Base-by-base conservation (phyloP, 805 yeast genomes). In the Barnettozyma populi region DNA sequence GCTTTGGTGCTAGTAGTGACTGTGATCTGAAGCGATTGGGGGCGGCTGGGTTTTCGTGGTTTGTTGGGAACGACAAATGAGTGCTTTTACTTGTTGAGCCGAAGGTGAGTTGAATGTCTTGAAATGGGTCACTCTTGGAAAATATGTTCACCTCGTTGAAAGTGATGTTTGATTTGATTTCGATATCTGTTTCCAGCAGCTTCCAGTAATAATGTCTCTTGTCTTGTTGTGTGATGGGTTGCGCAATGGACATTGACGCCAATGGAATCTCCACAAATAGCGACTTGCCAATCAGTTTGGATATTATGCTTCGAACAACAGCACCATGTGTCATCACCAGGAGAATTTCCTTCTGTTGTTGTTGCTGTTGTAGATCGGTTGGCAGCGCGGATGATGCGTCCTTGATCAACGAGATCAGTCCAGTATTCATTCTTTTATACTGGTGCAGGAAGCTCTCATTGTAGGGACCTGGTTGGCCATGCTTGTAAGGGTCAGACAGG, bases 251-350 rank as follows among this genome's bases (percentile, higher is more conserved):
- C n/a, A 56, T 51, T 4, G 65, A 61, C n/a, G 60, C 60, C 35
- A 71, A 48, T 6, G 77, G 76, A 10, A 72, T 63, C 49, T 73
- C 76, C 45, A 59, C 64, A 55, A 64, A 70, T 13, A 72, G 49
- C 0, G 74, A 65, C 47, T 66, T 64, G 14, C 67, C 66, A 40
- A 69, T 45, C 4, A 73, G 44, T 31, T 72, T 56, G 38, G 73
- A 73, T 14, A 72, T 52, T 6, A 72, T 50, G 20, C 70, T 60
- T 18, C 74, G 63, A 11, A 71, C 70, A 41, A 71, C 67, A 1
- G 76, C 75, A 7, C 76, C 77, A 49, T 73, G 77, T 5, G 75
- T 62, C 50, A 73, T 60, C 14, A 73, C 51, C 4, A 72, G 51
- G 1, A 66, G 56, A 4, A 67, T 61, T 34, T 67, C 57, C 38